Base-by-base conservation (phyloP, 2,329 filamentous ascomycete species). In the Pseudogymnoascus sp. region DNA sequence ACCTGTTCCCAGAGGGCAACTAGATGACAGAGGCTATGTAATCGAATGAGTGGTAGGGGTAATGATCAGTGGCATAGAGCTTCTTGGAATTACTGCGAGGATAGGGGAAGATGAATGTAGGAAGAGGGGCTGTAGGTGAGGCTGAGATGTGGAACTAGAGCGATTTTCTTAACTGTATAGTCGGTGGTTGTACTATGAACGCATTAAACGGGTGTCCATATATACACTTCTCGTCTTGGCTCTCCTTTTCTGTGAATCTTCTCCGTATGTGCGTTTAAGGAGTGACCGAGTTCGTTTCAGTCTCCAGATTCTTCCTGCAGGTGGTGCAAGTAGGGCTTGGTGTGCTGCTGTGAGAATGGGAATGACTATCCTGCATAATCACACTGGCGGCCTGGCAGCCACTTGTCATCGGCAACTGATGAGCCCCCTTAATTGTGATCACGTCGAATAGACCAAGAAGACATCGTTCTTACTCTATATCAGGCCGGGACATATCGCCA, bases 1-100 rank as follows among this genome's bases (percentile, higher is more conserved):
- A 91, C 74, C 83, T 97, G 77, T 97, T 92, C 81, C 92, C 93
- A 65, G 83, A 87, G 57, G 83, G 68, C 38, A 72, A 71, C 67
- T 71, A 72, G 67, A 68, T 64, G 63, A 53, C 19, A 62, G 38
- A 42, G 61, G 38, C 21, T 67, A 65, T 57, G 50, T 57, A 57
- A 57, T 57, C 28, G 50, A 33, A 31, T 5, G 26, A 31, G 47
- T 53, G n/a, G n/a, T n/a, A 33, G 50, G 26, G 50, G 50, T 57
- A 57, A 33, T 19, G 28, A 33, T 57, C 28, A 21, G 50, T 57
- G 28, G 50, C 36, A 63, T 47, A 63, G 60, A 63, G 33, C 35
- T 42, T 61, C 59, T 61, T 61, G 33, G 21, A 13, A 44, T 26
- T 38, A 44, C 38, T 26, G 44, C 4, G 33, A 33, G 21, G 59